Evolutionary conservation across 2,329 filamentous ascomycete genomes (phyloP).

Genomic region (Rutstroemia sp.): DNA sequence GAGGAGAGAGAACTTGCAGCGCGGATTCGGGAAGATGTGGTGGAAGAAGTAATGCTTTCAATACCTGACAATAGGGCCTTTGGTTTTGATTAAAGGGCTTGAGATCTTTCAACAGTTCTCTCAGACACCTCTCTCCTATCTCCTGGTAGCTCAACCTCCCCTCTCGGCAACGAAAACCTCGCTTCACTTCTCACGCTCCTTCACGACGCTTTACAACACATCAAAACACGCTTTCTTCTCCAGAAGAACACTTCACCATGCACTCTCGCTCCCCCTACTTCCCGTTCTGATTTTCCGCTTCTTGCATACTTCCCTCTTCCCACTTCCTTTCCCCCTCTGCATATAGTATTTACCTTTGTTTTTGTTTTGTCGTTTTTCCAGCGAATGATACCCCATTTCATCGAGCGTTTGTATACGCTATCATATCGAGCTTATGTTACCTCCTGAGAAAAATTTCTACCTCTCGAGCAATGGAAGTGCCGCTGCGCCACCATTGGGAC

Average conservation of each 20-base stretch:
- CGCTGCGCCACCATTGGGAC: slow-evolving; percentile 41
- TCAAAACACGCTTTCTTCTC: no score
- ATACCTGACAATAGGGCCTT: neutral
- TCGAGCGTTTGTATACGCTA: slow-evolving; percentile 42
- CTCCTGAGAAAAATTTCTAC: neutral
- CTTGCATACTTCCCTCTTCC: neutral
- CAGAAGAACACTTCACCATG: neutral
- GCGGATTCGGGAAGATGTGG: slow-evolving; percentile 44
- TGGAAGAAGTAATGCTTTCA: slow-evolving; percentile 19
- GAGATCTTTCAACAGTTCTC: slow-evolving; percentile 22
- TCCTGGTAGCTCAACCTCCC: slow-evolving; percentile 19
- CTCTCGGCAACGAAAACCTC: neutral
- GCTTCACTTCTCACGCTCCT: neutral
- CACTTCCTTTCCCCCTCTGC: neutral
- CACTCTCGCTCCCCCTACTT: neutral
- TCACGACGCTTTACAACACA: neutral
- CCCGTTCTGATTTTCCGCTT: neutral
- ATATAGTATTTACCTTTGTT: neutral
- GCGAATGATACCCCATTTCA: slow-evolving; percentile 45
- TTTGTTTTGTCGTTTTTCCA: slow-evolving; percentile 14
- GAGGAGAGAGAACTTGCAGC: slow-evolving; percentile 47
- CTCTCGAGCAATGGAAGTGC: slow-evolving; percentile 39
- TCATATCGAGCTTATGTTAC: slow-evolving; percentile 2
- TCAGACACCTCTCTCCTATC: neutral
- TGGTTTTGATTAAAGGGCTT: neutral